Percentiles rank a stretch among this genome's conserved stretches.
Evolutionary conservation across 176 grass and related monocot genomes (phyloP).

Genomic region (Hsuehochloa calcarea): DNA sequence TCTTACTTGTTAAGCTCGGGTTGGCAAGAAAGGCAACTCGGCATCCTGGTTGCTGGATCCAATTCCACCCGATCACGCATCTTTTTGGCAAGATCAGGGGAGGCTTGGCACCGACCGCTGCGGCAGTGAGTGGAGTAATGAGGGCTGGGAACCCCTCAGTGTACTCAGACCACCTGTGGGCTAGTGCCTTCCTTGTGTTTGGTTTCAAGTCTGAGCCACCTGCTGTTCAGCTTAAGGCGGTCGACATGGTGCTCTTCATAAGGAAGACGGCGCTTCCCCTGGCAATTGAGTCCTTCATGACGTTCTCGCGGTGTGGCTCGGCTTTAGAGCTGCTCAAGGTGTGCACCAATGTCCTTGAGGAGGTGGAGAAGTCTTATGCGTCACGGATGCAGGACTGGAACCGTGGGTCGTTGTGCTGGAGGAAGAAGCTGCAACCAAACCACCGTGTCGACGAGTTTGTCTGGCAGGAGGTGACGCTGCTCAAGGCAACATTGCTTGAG

Average conservation of each 20-base stretch:
- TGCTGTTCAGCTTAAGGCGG: constrained; percentile 69
- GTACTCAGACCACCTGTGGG: constrained; percentile 91
- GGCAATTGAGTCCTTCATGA: constrained; percentile 84
- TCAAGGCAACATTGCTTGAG: constrained; percentile 85
- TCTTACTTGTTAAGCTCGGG: constrained; percentile 90
- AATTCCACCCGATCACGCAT: constrained; percentile 82
- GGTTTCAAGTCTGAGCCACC: constrained; percentile 94
- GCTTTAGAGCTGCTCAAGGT: constrained; percentile 94
- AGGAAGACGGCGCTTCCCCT: constrained; percentile 85
- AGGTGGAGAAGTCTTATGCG: constrained; percentile 84
- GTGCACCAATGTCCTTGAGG: constrained; percentile 91
- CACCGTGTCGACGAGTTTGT: constrained; percentile 76
- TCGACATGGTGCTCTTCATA: constrained; percentile 85
- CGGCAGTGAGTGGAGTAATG: constrained; percentile 69
- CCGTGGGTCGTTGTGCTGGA: constrained; percentile 71
- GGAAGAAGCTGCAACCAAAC: constrained; percentile 72
- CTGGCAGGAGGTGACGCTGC: constrained; percentile 96
- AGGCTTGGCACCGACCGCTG: constrained; percentile 55
- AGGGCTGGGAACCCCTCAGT: constrained; percentile 63
- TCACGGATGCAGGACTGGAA: constrained; percentile 85
- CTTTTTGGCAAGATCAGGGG: constrained; percentile 82
- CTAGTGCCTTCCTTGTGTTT: constrained; percentile 88
- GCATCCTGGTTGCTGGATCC: constrained; percentile 91
- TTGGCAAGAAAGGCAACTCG: constrained; percentile 69
- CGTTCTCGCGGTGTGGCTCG: constrained; percentile 84